These are phyloP conservation scores for Diospyros kaki DNA, from an alignment of 148 eudicot species.

Conservation along the genomic window DNA sequence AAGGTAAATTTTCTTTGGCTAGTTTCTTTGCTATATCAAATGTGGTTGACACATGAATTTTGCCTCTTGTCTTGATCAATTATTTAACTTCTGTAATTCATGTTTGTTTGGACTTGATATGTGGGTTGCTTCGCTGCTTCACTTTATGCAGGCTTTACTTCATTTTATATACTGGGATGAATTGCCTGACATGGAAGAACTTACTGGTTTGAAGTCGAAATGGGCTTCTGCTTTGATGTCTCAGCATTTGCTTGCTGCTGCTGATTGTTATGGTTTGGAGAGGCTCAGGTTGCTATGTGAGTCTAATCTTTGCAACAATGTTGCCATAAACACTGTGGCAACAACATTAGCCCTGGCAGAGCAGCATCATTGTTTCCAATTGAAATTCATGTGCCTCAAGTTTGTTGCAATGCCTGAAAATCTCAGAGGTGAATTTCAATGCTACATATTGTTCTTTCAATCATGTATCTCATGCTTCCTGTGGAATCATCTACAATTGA, in stretches of 20 bases:
- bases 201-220: conserved; percentile 67
- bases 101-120: neutral
- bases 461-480: neutral
- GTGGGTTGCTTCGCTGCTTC: conserved; percentile 1
- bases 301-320: conserved; percentile 68
- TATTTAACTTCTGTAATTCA: neutral
- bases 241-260: conserved; percentile 97
- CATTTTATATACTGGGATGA: conserved; percentile 88
- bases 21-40: no score
- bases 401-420: conserved; percentile 91
- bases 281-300: conserved; percentile 82
- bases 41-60: no score
- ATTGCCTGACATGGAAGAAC: conserved; percentile 79
- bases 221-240: conserved; percentile 77
- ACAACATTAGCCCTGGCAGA: conserved; percentile 94
- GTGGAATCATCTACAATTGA: neutral
- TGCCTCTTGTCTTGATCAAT: neutral
- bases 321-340: conserved; percentile 86
- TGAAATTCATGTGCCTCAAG: conserved; percentile 78
- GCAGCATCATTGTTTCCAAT: conserved; percentile 85
- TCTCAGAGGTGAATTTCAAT: conserved; percentile 58
- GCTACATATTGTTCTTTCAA: neutral
- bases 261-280: conserved; percentile 88
- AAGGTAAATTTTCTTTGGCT: no score
- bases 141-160: conserved; percentile 60